phyloP scores from a whole-genome alignment of 805 yeast genomes.

The Peterozyma xylosa region DNA sequence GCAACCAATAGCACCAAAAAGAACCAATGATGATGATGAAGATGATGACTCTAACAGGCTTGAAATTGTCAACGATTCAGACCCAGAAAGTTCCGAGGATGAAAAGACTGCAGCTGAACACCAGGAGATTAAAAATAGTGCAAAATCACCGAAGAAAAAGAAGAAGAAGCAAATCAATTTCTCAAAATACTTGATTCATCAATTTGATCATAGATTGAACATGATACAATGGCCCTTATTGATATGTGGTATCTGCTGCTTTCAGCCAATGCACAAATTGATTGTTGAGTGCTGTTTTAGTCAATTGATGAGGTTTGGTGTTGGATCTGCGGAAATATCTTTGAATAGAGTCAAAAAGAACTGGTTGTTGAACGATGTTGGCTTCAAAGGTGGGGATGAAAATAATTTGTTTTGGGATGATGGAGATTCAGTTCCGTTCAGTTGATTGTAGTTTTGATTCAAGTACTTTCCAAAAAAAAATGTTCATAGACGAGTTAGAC shows the following conservation, averaged over 20 bases:
- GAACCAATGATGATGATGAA: neutral
- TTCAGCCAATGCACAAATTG: constrained; percentile 20
- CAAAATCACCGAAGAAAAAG: neutral
- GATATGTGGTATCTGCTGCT: constrained; percentile 25
- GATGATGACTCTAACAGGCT: constrained; percentile 4
- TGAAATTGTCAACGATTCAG: constrained; percentile 1
- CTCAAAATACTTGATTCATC: constrained; percentile 20
- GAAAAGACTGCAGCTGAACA: too few species aligned
- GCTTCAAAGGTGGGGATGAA: constrained; percentile 14
- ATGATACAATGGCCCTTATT: constrained; percentile 31
- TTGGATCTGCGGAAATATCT: constrained; percentile 27
- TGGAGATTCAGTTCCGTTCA: constrained; percentile 28
- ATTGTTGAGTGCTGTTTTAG: constrained; percentile 26
- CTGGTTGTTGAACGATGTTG: constrained; percentile 20
- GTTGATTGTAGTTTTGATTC: constrained; percentile 7
- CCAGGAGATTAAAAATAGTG: neutral
- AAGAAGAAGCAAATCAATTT: constrained; percentile 12
- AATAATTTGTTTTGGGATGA: constrained; percentile 21
- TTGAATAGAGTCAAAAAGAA: constrained; percentile 20
- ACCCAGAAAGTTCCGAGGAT: too few species aligned
- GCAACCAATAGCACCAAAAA: neutral
- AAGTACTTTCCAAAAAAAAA: neutral
- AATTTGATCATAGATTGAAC: constrained; percentile 25
- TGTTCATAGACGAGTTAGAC: too few species aligned
- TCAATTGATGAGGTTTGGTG: constrained; percentile 24